phyloP scores from a whole-genome alignment of 1,284 basidiomycete species.

The Leccinum variabile region DNA sequence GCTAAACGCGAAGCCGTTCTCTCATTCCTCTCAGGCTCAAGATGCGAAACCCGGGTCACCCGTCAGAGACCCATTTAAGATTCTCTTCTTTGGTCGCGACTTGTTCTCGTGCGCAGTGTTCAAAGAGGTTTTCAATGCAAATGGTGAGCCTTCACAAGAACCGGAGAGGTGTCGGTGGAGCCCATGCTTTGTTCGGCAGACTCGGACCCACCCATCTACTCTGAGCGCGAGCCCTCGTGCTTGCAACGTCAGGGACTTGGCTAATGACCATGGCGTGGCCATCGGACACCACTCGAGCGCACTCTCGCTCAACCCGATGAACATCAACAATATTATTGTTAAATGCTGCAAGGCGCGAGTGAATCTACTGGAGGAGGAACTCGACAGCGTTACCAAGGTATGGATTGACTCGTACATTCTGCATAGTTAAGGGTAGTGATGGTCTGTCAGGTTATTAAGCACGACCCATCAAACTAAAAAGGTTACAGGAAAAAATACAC shows the following conservation, averaged over 20 bases:
- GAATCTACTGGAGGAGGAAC: too few species aligned
- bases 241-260: background rate
- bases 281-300: too few species aligned
- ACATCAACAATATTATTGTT: too few species aligned
- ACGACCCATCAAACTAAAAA: too few species aligned
- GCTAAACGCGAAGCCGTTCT: background rate
- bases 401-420: too few species aligned
- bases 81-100: conserved; percentile 59
- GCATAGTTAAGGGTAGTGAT: too few species aligned
- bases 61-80: conserved; percentile 37
- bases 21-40: background rate
- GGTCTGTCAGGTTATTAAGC: too few species aligned
- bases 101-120: conserved; percentile 55
- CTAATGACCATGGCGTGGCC: conserved; percentile 3
- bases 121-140: conserved; percentile 39
- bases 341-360: too few species aligned
- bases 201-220: background rate
- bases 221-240: background rate
- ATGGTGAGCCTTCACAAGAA: conserved; percentile 34
- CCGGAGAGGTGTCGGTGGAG: background rate
- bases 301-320: too few species aligned
- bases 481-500: too few species aligned
- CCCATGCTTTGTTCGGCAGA: background rate
- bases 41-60: background rate
- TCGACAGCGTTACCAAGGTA: too few species aligned